These are phyloP conservation scores for Astrothelium subdiscretum DNA, from an alignment of 495 filamentous ascomycete species.

Conservation along the genomic window DNA sequence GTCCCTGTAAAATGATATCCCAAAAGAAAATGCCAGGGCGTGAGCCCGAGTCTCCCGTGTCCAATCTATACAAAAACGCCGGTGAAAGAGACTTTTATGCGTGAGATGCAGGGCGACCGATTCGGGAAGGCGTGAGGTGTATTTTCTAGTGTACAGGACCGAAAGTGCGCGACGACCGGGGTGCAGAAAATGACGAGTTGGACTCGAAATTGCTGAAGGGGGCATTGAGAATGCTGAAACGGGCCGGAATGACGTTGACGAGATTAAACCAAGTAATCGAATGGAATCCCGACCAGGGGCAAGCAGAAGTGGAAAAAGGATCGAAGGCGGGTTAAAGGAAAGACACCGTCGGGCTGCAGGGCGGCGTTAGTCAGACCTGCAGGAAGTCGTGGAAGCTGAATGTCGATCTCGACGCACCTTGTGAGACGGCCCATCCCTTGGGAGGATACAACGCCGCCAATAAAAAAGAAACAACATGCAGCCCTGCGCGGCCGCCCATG, in stretches of 20 bases:
- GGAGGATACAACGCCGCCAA: not conserved
- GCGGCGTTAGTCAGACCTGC: constrained; percentile 1
- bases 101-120: not conserved
- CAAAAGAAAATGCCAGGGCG: not conserved
- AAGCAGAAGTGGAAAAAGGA: not conserved
- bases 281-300: not conserved
- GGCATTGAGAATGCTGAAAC: not conserved
- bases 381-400: not conserved
- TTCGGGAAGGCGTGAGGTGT: not conserved
- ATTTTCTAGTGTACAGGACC: not conserved
- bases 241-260: not conserved
- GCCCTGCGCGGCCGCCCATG: not conserved
- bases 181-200: not conserved
- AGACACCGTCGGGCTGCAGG: not conserved
- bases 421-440: constrained; percentile 1
- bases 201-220: not conserved
- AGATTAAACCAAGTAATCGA: not conserved
- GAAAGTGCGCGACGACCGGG: not conserved
- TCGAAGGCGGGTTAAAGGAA: not conserved
- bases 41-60: not conserved
- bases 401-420: constrained; percentile 1
- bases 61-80: constrained; percentile 1
- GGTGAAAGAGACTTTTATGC: not conserved
- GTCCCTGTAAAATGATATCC: not conserved
- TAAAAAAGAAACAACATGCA: not conserved